Evolutionary conservation across 176 grass and related monocot species (phyloP).

Genomic region (Saccharum officinarum): DNA sequence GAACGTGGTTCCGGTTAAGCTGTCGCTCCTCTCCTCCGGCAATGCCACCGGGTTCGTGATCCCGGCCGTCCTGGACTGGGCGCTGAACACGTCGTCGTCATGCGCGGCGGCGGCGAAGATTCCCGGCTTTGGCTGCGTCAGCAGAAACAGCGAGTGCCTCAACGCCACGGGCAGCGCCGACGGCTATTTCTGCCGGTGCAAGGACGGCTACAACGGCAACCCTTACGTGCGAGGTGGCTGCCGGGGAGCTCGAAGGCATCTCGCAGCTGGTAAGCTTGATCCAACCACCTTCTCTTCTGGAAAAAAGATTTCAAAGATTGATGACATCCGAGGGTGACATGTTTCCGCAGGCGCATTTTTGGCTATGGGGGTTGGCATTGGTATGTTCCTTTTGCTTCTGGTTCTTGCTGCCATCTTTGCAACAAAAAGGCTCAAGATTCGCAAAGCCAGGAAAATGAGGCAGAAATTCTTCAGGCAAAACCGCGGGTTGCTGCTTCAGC

Average conservation of each 20-base stretch:
- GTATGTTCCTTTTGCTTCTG: constrained; percentile 42
- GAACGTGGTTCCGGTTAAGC: background rate
- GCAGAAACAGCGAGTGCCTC: constrained; percentile 36
- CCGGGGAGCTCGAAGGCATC: background rate
- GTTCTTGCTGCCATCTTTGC: constrained; percentile 31
- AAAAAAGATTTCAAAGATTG: background rate
- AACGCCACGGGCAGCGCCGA: constrained; percentile 23
- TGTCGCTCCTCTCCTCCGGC: background rate
- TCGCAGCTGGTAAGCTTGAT: constrained; percentile 15
- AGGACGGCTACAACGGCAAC: constrained; percentile 51
- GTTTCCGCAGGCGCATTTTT: constrained; percentile 6
- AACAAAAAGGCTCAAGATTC: constrained; percentile 32
- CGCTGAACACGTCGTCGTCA: background rate
- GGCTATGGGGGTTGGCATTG: constrained; percentile 33
- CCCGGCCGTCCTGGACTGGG: constrained; percentile 20
- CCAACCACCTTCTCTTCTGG: background rate
- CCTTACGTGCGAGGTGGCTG: constrained; percentile 45
- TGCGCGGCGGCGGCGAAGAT: constrained; percentile 15
- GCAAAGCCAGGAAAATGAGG: constrained; percentile 36
- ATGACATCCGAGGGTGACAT: background rate
- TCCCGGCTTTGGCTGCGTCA: constrained; percentile 27
- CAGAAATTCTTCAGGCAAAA: constrained; percentile 60
- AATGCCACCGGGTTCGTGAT: background rate
- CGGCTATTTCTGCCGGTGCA: constrained; percentile 54
- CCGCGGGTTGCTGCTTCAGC: constrained; percentile 45